Evolutionary conservation across 768 basidiomycete genomes (phyloP).

Genomic region (Kwoniella dendrophila): DNA sequence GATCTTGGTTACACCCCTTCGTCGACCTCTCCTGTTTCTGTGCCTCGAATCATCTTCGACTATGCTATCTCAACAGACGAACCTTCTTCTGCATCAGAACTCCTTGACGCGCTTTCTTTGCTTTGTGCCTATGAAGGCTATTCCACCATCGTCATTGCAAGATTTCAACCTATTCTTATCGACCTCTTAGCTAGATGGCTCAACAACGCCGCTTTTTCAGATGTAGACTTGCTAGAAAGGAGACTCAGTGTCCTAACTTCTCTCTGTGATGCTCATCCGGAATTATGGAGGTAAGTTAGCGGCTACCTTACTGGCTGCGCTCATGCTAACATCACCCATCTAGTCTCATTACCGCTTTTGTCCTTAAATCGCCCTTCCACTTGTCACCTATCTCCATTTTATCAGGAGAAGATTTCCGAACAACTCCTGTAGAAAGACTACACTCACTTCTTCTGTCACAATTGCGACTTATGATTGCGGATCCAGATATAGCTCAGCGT

Average conservation of each 20-base stretch:
- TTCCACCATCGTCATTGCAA: conserved; percentile 65
- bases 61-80: conserved; percentile 4
- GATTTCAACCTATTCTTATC: conserved; percentile 74
- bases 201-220: conserved; percentile 61
- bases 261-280: conserved; percentile 60
- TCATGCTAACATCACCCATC: conserved; percentile 12
- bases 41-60: conserved; percentile 31
- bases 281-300: conserved; percentile 53
- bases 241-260: conserved; percentile 44
- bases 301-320: background rate
- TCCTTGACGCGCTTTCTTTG: conserved; percentile 65
- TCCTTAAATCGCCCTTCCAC: conserved; percentile 26
- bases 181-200: conserved; percentile 81
- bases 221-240: conserved; percentile 43
- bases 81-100: conserved; percentile 7
- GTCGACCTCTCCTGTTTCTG: conserved; percentile 5
- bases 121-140: conserved; percentile 67
- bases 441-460: conserved; percentile 76
- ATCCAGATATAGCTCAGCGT: conserved; percentile 67
- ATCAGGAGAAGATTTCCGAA: conserved; percentile 44
- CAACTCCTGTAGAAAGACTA: conserved; percentile 60
- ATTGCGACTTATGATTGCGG: conserved; percentile 75
- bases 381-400: conserved; percentile 61
- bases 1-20: conserved; percentile 23
- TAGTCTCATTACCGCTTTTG: conserved; percentile 39